Percentiles rank a stretch among this genome's conserved stretches.
Conservation (phyloP, 139 green algal genomes). For the Dunaliella sp. region DNA sequence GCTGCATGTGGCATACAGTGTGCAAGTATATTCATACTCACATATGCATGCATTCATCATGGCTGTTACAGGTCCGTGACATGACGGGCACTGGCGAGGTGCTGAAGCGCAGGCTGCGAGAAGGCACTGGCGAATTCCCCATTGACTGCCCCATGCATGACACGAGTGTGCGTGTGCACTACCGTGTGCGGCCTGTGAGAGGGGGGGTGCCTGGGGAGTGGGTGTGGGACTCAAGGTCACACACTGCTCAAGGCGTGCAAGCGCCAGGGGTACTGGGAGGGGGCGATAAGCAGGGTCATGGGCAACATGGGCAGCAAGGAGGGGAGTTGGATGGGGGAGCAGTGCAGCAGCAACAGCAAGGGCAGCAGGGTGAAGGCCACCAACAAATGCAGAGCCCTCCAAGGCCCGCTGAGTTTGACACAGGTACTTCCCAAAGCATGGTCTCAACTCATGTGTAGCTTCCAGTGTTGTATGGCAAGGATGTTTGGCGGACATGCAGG, state of each 20-base stretch:
- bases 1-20: no score
- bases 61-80: constrained; percentile 80
- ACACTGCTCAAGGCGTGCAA: neutral
- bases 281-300: no score
- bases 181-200: constrained; percentile 23
- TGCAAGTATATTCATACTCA: no score
- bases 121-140: constrained; percentile 77
- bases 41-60: no score
- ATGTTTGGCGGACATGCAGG: no score
- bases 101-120: constrained; percentile 60
- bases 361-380: neutral
- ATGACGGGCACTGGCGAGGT: constrained; percentile 69
- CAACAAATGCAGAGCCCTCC: neutral
- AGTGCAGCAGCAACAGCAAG: neutral
- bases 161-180: constrained; percentile 65
- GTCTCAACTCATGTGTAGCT: no score
- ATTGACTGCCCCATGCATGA: constrained; percentile 82
- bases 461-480: no score
- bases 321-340: no score
- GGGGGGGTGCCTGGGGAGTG: neutral
- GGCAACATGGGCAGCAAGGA: no score
- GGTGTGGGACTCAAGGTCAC: neutral
- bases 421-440: no score
- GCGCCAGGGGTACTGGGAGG: neutral
- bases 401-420: constrained; percentile 44